Percentiles rank a stretch among this genome's conserved stretches.
Conservation (phyloP, 148 eudicot genomes). For the Dysphania ambrosioides region DNA sequence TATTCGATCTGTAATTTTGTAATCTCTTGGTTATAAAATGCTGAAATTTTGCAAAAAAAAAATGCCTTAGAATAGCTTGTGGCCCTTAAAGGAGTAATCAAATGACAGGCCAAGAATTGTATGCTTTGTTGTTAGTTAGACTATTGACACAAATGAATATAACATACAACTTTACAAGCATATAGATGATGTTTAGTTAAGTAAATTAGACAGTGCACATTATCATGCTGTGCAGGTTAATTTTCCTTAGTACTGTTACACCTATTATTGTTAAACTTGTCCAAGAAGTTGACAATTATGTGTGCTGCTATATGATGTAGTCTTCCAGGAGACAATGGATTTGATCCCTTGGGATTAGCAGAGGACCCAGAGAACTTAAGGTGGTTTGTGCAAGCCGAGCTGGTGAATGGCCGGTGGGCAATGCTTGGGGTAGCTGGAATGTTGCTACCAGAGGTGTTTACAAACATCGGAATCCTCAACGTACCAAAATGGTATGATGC, state of each 20-base stretch:
- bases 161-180: no score
- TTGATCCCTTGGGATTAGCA: conserved; percentile 88
- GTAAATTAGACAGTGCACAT: background rate
- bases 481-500: conserved; percentile 91
- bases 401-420: conserved; percentile 91
- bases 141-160: background rate
- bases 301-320: conserved; percentile 30
- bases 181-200: background rate
- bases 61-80: no score
- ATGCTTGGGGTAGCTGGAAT: conserved; percentile 95
- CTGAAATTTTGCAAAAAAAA: no score
- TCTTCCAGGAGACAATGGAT: conserved; percentile 97
- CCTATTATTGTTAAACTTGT: no score
- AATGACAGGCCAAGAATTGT: background rate
- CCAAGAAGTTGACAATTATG: background rate
- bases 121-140: background rate
- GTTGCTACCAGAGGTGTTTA: conserved; percentile 85
- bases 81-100: no score
- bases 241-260: no score
- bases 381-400: conserved; percentile 96
- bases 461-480: conserved; percentile 67
- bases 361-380: conserved; percentile 94
- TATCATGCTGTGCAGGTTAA: no score
- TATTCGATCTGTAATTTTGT: no score
- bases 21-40: no score